phyloP scores from a whole-genome alignment of 2,329 filamentous ascomycete genomes.

The Colletotrichum musae region DNA sequence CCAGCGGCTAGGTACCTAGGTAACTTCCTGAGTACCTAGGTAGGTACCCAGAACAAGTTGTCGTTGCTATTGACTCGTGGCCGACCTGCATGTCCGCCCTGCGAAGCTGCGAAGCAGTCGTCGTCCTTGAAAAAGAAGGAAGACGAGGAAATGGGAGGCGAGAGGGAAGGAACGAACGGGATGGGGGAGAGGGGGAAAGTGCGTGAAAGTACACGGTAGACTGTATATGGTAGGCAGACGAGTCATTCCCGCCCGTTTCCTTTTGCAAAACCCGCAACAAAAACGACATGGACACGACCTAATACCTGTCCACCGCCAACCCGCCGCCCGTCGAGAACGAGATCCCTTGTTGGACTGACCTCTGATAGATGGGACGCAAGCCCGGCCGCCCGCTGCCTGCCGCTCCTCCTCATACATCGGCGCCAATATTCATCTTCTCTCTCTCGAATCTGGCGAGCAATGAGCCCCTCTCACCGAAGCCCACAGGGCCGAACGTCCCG shows the following conservation, averaged over 20 bases:
- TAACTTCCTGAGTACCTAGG: too few species aligned
- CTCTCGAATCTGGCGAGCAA: neutral
- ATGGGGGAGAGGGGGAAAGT: neutral
- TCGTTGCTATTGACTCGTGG: neutral
- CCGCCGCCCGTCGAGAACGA: conserved; percentile 20
- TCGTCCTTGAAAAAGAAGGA: neutral
- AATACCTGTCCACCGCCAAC: conserved; percentile 6
- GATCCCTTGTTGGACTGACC: conserved; percentile 8
- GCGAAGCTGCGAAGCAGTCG: neutral
- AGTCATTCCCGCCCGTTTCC: conserved; percentile 23
- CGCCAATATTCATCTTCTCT: conserved; percentile 5
- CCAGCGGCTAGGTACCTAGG: too few species aligned
- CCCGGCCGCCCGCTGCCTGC: conserved; percentile 6
- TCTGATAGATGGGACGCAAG: conserved; percentile 10
- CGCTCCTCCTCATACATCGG: conserved; percentile 15
- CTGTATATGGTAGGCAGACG: neutral
- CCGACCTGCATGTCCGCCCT: neutral
- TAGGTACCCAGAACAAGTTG: too few species aligned
- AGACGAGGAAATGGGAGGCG: neutral
- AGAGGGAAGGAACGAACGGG: neutral
- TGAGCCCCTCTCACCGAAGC: conserved; percentile 15
- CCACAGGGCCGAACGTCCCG: conserved; percentile 11
- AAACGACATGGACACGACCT: conserved; percentile 24
- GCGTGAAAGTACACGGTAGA: too few species aligned
- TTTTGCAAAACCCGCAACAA: neutral